phyloP scores from a whole-genome alignment of 345 rosid genomes.

The Mangifera indica region DNA sequence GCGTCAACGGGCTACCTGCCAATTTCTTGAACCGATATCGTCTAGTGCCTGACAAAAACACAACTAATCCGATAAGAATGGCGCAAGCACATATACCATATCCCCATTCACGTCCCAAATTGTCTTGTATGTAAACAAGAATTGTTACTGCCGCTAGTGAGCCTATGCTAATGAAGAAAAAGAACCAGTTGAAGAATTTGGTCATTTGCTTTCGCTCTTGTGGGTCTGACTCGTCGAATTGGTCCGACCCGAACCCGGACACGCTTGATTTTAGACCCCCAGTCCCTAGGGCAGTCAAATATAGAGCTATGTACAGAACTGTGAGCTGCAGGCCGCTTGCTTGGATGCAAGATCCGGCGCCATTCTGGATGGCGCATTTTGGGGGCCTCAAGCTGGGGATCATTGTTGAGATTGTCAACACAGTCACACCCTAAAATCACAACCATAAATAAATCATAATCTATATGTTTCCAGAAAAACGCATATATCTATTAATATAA shows the following conservation, averaged over 20 bases:
- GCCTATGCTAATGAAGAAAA: constrained; percentile 83
- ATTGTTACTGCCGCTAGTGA: constrained; percentile 77
- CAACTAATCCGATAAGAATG: constrained; percentile 49
- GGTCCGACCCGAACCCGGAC: constrained; percentile 95
- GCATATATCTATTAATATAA: background rate
- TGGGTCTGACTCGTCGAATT: constrained; percentile 73
- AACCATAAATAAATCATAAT: constrained; percentile 1
- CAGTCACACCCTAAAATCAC: constrained; percentile 64
- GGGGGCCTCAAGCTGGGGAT: constrained; percentile 84
- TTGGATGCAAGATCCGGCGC: constrained; percentile 45
- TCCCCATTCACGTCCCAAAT: constrained; percentile 82
- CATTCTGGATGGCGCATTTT: constrained; percentile 39
- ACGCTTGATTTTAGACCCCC: constrained; percentile 97
- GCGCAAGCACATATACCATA: constrained; percentile 83
- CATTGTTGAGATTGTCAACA: constrained; percentile 77
- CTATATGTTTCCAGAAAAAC: background rate
- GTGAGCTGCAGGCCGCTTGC: constrained; percentile 63
- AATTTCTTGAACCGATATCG: constrained; percentile 81
- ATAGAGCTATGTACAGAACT: constrained; percentile 70
- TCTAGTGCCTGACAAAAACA: constrained; percentile 73
- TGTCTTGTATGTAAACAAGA: constrained; percentile 87
- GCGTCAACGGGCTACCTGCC: constrained; percentile 93
- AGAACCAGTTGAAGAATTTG: constrained; percentile 90
- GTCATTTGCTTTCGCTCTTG: constrained; percentile 65
- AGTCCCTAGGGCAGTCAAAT: constrained; percentile 83